A percentile compares a stretch with the other conserved stretches of the same genome.
phyloP scores from a whole-genome alignment of 768 basidiomycete species.

The Hypholoma sublateritium region DNA sequence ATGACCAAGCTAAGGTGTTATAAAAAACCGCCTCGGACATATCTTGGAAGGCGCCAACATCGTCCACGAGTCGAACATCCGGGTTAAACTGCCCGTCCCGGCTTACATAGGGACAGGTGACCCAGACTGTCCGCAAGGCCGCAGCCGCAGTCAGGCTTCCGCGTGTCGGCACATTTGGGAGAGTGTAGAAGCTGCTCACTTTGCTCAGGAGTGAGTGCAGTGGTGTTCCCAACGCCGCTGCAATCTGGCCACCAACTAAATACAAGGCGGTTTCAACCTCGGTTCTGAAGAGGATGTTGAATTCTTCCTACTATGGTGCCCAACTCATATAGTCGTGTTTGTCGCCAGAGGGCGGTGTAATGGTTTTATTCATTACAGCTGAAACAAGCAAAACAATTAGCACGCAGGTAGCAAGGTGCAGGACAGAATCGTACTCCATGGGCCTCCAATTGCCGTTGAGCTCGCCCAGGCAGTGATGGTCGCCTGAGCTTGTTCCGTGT shows the following conservation, averaged over 20 bases:
- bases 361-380: constrained; percentile 51
- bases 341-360: constrained; percentile 50
- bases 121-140: constrained; percentile 41
- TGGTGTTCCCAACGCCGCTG: constrained; percentile 54
- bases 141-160: neutral
- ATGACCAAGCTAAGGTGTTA: constrained; percentile 55
- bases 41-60: constrained; percentile 53
- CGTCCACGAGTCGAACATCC: constrained; percentile 54
- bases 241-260: constrained; percentile 66
- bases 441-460: constrained; percentile 38
- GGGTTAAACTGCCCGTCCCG: constrained; percentile 69
- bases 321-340: constrained; percentile 69
- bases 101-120: constrained; percentile 51
- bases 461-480: constrained; percentile 50
- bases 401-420: neutral
- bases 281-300: neutral
- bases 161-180: neutral
- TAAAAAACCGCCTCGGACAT: constrained; percentile 62
- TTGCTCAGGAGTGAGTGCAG: constrained; percentile 51
- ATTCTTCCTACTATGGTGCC: constrained; percentile 58
- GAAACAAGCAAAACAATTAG: neutral
- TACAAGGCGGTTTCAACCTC: neutral
- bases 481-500: constrained; percentile 44
- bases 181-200: constrained; percentile 28
- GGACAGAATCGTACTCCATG: constrained; percentile 49